phyloP scores from a whole-genome alignment of 805 yeast species.

The Brettanomyces naardenensis region DNA sequence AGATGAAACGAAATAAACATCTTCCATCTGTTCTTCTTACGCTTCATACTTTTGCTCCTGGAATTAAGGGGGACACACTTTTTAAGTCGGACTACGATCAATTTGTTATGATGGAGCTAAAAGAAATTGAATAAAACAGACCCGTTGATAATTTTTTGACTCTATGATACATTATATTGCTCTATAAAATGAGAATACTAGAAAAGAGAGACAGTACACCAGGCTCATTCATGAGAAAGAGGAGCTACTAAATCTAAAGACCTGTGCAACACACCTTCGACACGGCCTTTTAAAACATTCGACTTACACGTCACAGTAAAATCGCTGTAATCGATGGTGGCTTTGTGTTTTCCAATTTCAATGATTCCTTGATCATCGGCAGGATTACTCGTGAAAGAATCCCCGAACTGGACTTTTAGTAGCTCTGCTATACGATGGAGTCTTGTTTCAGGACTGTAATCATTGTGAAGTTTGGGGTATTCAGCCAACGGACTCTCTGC shows the following conservation, averaged over 20 bases:
- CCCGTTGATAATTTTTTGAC: no score
- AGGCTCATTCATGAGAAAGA: constrained; percentile 34
- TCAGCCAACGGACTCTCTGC: neutral
- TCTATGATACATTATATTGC: neutral
- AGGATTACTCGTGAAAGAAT: constrained; percentile 41
- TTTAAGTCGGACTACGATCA: no score
- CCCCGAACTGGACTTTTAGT: constrained; percentile 84
- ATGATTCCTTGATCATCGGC: constrained; percentile 45
- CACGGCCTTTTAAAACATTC: constrained; percentile 70
- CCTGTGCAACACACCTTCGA: constrained; percentile 70
- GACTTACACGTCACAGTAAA: constrained; percentile 66
- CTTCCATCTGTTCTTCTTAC: no score
- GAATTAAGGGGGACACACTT: no score
- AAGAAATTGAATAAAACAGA: no score
- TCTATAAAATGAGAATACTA: neutral
- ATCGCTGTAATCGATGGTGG: constrained; percentile 55
- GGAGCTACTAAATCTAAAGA: constrained; percentile 84
- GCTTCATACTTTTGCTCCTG: no score
- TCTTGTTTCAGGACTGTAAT: constrained; percentile 30
- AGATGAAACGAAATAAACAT: neutral
- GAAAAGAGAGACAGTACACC: neutral
- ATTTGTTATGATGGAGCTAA: no score
- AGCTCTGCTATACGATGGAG: constrained; percentile 51
- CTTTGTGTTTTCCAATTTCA: constrained; percentile 68
- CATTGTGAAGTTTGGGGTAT: constrained; percentile 17